These are phyloP conservation scores for Suhomyces wounanorum DNA, from an alignment of 1,139 yeast genomes.

Conservation along the genomic window DNA sequence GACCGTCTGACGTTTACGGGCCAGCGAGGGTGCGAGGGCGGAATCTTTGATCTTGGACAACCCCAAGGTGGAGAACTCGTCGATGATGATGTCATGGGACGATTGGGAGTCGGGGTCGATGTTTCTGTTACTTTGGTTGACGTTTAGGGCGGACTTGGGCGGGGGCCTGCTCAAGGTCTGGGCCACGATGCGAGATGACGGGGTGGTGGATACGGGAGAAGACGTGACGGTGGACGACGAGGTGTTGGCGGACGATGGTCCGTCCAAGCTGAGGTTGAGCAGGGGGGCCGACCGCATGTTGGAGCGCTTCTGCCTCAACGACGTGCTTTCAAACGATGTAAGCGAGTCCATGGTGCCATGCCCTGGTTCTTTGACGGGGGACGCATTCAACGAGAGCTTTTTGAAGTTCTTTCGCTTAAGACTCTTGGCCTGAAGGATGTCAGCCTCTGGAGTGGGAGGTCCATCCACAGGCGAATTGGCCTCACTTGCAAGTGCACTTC, in stretches of 20 bases:
- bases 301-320: slow-evolving; percentile 18
- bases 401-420: slow-evolving; percentile 75
- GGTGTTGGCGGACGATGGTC: not conserved
- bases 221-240: not conserved
- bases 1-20: slow-evolving; percentile 44
- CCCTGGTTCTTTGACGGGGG: slow-evolving; percentile 13
- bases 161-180: slow-evolving; percentile 11
- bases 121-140: slow-evolving; percentile 26
- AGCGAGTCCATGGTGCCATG: slow-evolving; percentile 3
- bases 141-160: slow-evolving; percentile 15
- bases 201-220: slow-evolving; percentile 1
- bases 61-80: slow-evolving; percentile 36
- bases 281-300: slow-evolving; percentile 25
- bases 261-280: slow-evolving; percentile 15
- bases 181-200: slow-evolving; percentile 9
- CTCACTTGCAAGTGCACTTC: no score
- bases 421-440: slow-evolving; percentile 54
- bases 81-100: slow-evolving; percentile 28
- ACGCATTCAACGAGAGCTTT: slow-evolving; percentile 53
- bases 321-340: slow-evolving; percentile 11
- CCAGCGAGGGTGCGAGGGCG: not conserved
- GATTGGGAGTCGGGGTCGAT: slow-evolving; percentile 34
- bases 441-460: slow-evolving; percentile 3
- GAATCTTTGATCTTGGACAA: slow-evolving; percentile 7
- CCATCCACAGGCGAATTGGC: not conserved